Conservation (phyloP, 2,329 filamentous ascomycete genomes). For the Apiospora phragmitis region DNA sequence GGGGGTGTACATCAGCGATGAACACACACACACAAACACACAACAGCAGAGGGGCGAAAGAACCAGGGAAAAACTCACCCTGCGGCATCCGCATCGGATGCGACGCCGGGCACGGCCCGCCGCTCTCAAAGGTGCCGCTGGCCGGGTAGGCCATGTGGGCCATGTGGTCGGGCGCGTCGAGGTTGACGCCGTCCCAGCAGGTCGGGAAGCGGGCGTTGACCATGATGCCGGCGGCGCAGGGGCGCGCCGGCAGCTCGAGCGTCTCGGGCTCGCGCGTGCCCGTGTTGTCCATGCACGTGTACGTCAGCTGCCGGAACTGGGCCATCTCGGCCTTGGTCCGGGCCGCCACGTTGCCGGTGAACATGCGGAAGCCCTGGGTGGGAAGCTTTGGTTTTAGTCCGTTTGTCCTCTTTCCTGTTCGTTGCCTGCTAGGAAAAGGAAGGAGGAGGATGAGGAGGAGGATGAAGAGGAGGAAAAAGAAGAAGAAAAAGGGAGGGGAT, state of each 20-base stretch:
- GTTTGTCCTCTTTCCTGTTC: no score
- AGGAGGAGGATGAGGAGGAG: no score
- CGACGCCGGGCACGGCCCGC: constrained; percentile 25
- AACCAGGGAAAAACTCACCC: neutral
- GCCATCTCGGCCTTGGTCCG: constrained; percentile 26
- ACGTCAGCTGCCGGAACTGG: constrained; percentile 15
- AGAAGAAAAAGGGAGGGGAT: neutral
- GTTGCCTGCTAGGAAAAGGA: no score
- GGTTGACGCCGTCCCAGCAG: constrained; percentile 55
- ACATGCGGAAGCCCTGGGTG: constrained; percentile 33
- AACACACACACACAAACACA: no score
- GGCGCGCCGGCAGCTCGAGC: constrained; percentile 36
- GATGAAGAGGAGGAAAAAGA: constrained; percentile 24
- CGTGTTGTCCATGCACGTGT: constrained; percentile 1
- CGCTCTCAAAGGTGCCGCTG: constrained; percentile 28
- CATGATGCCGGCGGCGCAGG: constrained; percentile 37
- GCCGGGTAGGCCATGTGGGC: constrained; percentile 52
- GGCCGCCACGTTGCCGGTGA: constrained; percentile 30
- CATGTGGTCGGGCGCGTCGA: constrained; percentile 49
- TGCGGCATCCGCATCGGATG: constrained; percentile 37
- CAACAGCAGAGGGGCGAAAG: neutral
- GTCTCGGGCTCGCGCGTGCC: constrained; percentile 36
- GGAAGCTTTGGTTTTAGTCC: neutral
- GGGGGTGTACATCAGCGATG: no score
- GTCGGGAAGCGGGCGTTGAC: constrained; percentile 47